Conservation (phyloP, 345 rosid species). For the Aquilaria malaccensis region DNA sequence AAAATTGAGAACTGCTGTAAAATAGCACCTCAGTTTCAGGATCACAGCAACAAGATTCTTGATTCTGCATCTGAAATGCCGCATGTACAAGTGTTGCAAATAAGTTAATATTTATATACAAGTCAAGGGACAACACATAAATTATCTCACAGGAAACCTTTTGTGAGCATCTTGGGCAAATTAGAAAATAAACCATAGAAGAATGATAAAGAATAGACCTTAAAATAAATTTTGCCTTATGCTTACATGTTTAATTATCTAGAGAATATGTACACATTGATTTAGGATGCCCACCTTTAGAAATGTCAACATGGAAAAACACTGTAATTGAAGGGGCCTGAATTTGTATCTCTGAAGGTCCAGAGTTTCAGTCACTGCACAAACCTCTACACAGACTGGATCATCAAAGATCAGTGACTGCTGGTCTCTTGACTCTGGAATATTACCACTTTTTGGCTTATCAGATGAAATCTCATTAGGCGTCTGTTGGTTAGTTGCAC, state of each 20-base stretch:
- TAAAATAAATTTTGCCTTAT: no score
- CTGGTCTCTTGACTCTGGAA: constrained; percentile 24
- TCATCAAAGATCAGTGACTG: constrained; percentile 27
- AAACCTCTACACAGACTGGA: constrained; percentile 40
- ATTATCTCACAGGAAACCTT: no score
- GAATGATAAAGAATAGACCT: no score
- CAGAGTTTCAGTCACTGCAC: constrained; percentile 41
- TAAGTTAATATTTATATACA: no score
- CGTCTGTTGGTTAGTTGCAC: constrained; percentile 38
- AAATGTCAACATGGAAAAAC: constrained; percentile 55
- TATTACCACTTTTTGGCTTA: constrained; percentile 21
- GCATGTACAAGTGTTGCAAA: not conserved
- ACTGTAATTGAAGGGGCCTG: constrained; percentile 61
- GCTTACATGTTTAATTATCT: no score
- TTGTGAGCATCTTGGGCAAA: no score
- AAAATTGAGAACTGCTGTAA: not conserved
- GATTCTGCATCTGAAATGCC: constrained; percentile 36
- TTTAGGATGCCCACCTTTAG: constrained; percentile 39
- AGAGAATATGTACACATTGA: no score
- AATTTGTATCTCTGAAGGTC: constrained; percentile 68
- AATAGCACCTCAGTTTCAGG: constrained; percentile 63
- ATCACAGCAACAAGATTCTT: constrained; percentile 48
- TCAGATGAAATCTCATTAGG: constrained; percentile 31
- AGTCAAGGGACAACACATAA: no score
- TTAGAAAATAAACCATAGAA: no score